phyloP scores from a whole-genome alignment of 2,329 filamentous ascomycete genomes.

The Fusarium sp. region DNA sequence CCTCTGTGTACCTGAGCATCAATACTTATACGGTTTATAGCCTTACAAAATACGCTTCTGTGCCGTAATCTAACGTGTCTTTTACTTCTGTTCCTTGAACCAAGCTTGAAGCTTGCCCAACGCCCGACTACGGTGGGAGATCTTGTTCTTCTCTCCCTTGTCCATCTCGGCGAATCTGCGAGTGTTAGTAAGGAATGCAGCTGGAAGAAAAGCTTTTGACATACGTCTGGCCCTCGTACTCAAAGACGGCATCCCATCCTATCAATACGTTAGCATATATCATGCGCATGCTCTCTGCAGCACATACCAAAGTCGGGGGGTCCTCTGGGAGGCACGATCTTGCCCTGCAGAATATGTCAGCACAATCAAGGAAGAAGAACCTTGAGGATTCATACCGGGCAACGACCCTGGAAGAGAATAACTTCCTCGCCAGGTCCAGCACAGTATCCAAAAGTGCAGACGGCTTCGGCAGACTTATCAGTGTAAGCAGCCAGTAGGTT shows the following conservation, averaged over 20 bases:
- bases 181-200: constrained; percentile 20
- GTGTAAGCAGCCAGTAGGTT: constrained; percentile 89
- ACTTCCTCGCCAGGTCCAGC: constrained; percentile 86
- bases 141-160: constrained; percentile 85
- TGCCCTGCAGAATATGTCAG: constrained; percentile 62
- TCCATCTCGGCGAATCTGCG: constrained; percentile 92
- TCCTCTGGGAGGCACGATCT: constrained; percentile 87
- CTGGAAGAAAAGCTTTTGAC: constrained; percentile 44
- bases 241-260: constrained; percentile 98
- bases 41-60: constrained; percentile 35
- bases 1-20: background rate
- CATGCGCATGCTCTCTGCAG: background rate
- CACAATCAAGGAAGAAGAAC: background rate
- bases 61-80: background rate
- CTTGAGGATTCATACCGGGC: constrained; percentile 67
- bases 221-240: constrained; percentile 88
- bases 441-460: constrained; percentile 96
- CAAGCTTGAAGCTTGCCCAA: constrained; percentile 86
- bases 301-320: constrained; percentile 81
- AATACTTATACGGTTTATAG: constrained; percentile 24
- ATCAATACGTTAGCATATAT: constrained; percentile 25
- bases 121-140: constrained; percentile 92
- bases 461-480: constrained; percentile 91
- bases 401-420: constrained; percentile 91
- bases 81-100: constrained; percentile 66